Evolutionary conservation across 257 asterid species (phyloP).

Genomic region (Paulownia fortunei): DNA sequence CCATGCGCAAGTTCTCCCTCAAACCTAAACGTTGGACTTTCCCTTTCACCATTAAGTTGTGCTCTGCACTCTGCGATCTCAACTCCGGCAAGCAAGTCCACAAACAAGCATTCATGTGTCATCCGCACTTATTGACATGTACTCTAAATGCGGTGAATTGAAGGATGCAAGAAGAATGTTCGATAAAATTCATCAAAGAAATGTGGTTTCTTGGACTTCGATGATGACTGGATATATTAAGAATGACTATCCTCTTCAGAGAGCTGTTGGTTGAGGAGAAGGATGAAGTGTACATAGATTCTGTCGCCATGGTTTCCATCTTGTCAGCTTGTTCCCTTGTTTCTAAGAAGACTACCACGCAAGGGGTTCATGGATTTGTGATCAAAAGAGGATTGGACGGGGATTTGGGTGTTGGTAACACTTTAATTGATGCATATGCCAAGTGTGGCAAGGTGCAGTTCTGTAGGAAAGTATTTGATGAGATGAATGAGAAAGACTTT

Average conservation of each 20-base stretch:
- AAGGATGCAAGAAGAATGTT: constrained; percentile 61
- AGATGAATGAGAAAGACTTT: constrained; percentile 55
- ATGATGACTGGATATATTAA: constrained; percentile 67
- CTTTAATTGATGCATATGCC: constrained; percentile 71
- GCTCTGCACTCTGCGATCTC: constrained; percentile 63
- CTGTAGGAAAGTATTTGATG: constrained; percentile 61
- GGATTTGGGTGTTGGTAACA: constrained; percentile 50
- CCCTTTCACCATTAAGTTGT: constrained; percentile 72
- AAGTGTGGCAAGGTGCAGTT: constrained; percentile 60
- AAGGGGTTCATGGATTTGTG: constrained; percentile 62
- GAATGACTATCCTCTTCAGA: constrained; percentile 53
- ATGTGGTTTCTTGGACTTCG: constrained; percentile 78
- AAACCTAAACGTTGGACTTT: constrained; percentile 65
- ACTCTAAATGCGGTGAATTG: constrained; percentile 58
- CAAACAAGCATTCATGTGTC: constrained; percentile 64
- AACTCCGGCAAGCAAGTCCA: constrained; percentile 70
- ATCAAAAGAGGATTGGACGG: constrained; percentile 54
- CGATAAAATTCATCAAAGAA: constrained; percentile 63
- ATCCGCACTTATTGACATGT: constrained; percentile 73
- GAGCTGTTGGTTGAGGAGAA: constrained; percentile 47
- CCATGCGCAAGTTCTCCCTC: constrained; percentile 69
- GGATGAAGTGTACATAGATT: constrained; percentile 48
- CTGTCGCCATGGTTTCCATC: constrained; percentile 62
- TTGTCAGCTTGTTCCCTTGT: constrained; percentile 68
- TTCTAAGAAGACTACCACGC: constrained; percentile 46